Percentiles rank a stretch among this genome's conserved stretches.
These are phyloP conservation scores for Peronosclerospora sorghi DNA, from an alignment of 352 stramenopile species.

Conservation along the genomic window DNA sequence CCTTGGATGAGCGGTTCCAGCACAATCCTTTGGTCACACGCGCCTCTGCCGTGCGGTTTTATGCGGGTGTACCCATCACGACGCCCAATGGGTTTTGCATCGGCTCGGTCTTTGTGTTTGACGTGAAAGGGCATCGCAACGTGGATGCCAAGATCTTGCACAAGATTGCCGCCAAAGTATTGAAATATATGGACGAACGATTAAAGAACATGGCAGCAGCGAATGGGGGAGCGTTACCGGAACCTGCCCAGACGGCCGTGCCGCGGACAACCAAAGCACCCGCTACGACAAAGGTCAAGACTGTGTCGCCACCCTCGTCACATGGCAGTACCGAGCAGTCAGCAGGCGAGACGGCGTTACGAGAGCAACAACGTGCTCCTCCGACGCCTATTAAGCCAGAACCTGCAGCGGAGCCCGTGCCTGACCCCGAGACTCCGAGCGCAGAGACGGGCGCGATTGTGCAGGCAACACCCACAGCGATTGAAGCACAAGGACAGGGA, in stretches of 20 bases:
- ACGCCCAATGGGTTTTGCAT: slow-evolving; percentile 71
- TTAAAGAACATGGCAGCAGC: slow-evolving; percentile 34
- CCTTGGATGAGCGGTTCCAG: slow-evolving; percentile 67
- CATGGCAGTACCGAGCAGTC: slow-evolving; percentile 30
- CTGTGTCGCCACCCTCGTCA: slow-evolving; percentile 16
- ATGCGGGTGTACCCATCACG: slow-evolving; percentile 72
- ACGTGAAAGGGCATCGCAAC: slow-evolving; percentile 67
- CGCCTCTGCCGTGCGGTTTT: slow-evolving; percentile 74
- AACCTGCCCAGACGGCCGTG: not conserved
- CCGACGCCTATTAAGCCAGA: slow-evolving; percentile 25
- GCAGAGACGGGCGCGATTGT: slow-evolving; percentile 43
- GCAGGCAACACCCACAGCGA: slow-evolving; percentile 32
- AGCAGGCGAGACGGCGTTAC: slow-evolving; percentile 41
- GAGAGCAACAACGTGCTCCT: slow-evolving; percentile 28
- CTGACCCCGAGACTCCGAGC: slow-evolving; percentile 7
- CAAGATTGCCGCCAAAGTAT: slow-evolving; percentile 80
- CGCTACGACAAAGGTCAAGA: slow-evolving; percentile 7
- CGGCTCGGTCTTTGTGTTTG: slow-evolving; percentile 78
- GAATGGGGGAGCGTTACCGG: no score
- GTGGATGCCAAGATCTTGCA: slow-evolving; percentile 77
- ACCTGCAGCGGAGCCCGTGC: slow-evolving; percentile 3
- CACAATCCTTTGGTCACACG: slow-evolving; percentile 78
- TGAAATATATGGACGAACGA: slow-evolving; percentile 84
- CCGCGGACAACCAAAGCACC: no score
- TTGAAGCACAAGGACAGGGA: slow-evolving; percentile 52